Percentiles rank a stretch among this genome's conserved stretches.
phyloP scores from a whole-genome alignment of 208 protist genomes.

The Paratrypanosoma confusum region DNA sequence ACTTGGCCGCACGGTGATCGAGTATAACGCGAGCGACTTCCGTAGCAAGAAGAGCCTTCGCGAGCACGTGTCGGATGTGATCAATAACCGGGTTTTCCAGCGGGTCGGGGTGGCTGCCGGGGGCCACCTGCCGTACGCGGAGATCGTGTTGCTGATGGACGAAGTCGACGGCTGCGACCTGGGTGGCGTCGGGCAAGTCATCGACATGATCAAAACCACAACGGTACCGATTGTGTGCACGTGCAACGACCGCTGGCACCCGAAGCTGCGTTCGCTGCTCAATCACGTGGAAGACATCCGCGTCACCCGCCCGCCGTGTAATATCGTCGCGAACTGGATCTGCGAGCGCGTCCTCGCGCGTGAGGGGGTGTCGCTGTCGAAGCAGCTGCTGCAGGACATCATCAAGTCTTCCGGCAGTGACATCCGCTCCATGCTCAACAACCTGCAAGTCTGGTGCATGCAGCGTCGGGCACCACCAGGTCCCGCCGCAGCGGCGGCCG shows the following conservation, averaged over 20 bases:
- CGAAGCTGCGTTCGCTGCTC: constrained; percentile 89
- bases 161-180: constrained; percentile 99
- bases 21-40: constrained; percentile 99
- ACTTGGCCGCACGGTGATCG: constrained; percentile 87
- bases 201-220: constrained; percentile 88
- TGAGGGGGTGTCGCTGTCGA: constrained; percentile 82
- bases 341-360: constrained; percentile 82
- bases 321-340: constrained; percentile 79
- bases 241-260: constrained; percentile 95
- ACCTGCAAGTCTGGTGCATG: constrained; percentile 91
- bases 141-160: constrained; percentile 96
- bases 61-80: constrained; percentile 61
- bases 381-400: constrained; percentile 80
- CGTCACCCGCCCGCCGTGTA: constrained; percentile 83
- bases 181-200: constrained; percentile 94
- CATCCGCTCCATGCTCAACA: constrained; percentile 95
- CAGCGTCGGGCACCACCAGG: too few species aligned
- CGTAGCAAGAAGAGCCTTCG: constrained; percentile 90
- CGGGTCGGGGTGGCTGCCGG: too few species aligned
- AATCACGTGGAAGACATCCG: constrained; percentile 95
- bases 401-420: constrained; percentile 88
- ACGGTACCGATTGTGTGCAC: constrained; percentile 97
- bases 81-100: constrained; percentile 79
- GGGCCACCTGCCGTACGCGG: constrained; percentile 43
- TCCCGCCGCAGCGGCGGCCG: too few species aligned